Percentiles rank a stretch among this genome's conserved stretches.
Conservation (phyloP, 169 alveolate species). For the Plasmodium coatneyi region DNA sequence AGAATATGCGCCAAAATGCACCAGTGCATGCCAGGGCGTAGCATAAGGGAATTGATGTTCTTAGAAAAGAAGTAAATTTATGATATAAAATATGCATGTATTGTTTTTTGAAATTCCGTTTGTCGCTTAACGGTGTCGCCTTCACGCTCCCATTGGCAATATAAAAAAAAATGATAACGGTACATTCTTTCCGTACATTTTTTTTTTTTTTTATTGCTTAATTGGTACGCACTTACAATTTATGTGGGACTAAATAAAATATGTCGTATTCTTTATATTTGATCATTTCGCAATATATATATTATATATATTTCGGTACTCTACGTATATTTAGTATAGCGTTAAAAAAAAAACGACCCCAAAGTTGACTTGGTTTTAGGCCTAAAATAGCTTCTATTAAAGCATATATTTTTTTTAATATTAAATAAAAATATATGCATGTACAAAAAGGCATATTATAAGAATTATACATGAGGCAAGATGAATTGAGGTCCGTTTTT, state of each 20-base stretch:
- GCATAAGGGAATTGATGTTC: background rate
- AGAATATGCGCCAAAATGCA: background rate
- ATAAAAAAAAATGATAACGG: background rate
- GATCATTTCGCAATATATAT: background rate
- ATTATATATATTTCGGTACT: background rate
- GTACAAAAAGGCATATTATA: background rate
- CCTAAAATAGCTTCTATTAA: background rate
- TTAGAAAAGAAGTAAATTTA: background rate
- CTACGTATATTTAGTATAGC: background rate
- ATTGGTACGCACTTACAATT: background rate
- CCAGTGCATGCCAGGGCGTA: background rate
- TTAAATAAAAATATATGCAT: no score
- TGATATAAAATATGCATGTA: background rate
- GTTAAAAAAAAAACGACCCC: background rate
- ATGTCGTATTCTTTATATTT: no score
- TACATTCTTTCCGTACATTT: background rate
- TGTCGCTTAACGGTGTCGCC: background rate
- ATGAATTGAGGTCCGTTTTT: background rate
- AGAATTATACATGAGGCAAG: background rate
- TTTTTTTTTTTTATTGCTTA: background rate
- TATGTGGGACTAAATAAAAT: no score
- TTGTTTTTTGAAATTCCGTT: background rate
- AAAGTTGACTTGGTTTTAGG: background rate
- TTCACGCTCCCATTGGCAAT: background rate
- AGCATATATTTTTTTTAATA: no score